phyloP scores from a whole-genome alignment of 1,284 basidiomycete species.

The Puccinia polysora region DNA sequence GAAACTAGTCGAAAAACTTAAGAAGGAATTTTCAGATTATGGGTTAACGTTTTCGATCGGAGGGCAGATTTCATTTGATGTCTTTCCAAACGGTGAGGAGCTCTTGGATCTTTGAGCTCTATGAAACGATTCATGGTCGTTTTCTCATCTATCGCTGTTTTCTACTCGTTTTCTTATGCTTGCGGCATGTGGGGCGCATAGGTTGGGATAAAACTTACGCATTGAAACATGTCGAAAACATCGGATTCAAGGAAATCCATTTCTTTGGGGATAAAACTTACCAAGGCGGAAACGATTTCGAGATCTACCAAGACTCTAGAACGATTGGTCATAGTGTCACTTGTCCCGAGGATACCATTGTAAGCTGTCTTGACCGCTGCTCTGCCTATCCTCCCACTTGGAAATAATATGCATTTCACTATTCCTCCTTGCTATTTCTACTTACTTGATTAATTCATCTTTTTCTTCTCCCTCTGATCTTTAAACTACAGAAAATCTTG shows the following conservation, averaged over 20 bases:
- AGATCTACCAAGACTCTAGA: slow-evolving; percentile 76
- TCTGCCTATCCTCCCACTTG: not conserved
- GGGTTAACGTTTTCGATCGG: slow-evolving; percentile 89
- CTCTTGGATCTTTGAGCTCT: not conserved
- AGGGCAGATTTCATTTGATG: slow-evolving; percentile 92
- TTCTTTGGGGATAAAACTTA: slow-evolving; percentile 93
- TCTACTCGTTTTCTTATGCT: no score
- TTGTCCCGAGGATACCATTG: slow-evolving; percentile 70
- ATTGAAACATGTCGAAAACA: slow-evolving; percentile 71
- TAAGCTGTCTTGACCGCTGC: not conserved
- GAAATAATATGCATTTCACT: no score
- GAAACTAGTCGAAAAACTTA: slow-evolving; percentile 71
- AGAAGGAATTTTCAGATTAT: slow-evolving; percentile 77
- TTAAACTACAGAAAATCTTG: slow-evolving; percentile 23
- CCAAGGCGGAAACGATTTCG: slow-evolving; percentile 91
- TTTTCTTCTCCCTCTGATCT: no score
- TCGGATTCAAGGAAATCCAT: slow-evolving; percentile 88
- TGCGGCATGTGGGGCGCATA: no score
- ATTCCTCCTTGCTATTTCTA: no score
- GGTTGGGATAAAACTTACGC: slow-evolving; percentile 98
- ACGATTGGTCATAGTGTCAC: slow-evolving; percentile 82
- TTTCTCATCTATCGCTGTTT: no score
- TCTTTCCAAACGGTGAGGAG: slow-evolving; percentile 65
- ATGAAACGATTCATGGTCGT: not conserved
- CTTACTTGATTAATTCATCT: not conserved